Evolutionary conservation across 2,329 filamentous ascomycete species (phyloP), one percentile per base, ranked within the genome.

Genomic region (Niveomyces coronatus): DNA sequence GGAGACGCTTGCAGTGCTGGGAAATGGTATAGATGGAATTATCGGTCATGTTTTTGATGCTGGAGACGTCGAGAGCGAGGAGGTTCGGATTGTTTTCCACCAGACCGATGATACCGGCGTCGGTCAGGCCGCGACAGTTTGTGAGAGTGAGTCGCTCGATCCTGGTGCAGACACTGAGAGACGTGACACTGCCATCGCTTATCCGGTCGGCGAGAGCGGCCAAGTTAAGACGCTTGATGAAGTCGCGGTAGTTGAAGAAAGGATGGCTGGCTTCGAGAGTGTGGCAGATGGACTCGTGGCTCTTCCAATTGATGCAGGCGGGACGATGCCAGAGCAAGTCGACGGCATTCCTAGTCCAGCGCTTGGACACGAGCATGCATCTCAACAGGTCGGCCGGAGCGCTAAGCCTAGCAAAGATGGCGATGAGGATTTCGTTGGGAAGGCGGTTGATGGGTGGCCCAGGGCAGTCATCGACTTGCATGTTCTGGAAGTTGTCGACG

Each of bases 281-380:
- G 41, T 73, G 70, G 53, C 87, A 88, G 48, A 98, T 91, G 47
- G 68, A 81, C 51, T 78, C 69, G 51, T 95, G 77, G 54, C 87
- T 87, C 10, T 70, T 62, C 83, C 86, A 95, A 50, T 79, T 85
- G 52, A 82, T 87, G 64, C 91, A 96, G 19, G 85, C 79, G 2
- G 91, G 91, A 27, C 91, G 76, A 59, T 95, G 88, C 91, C 91
- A 98, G 16, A 98, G 71, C 47, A 94, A 73, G 46, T 91, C 89
- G 48, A 96, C 91, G 36, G 84, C 82, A 55, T 95, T 95, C 45
- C 82, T 72, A 19, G 91, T 84, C 91, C 91, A 98, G 45, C 82
- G 77, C 60, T 87, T 88, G 53, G 82, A 95, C n/a, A 94, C 88
- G 47, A 91, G 69, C 84, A 96, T 88, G 61, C 85, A 93, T 60